Conservation (phyloP, 2,329 filamentous ascomycete species). For the Epichloe scottii region DNA sequence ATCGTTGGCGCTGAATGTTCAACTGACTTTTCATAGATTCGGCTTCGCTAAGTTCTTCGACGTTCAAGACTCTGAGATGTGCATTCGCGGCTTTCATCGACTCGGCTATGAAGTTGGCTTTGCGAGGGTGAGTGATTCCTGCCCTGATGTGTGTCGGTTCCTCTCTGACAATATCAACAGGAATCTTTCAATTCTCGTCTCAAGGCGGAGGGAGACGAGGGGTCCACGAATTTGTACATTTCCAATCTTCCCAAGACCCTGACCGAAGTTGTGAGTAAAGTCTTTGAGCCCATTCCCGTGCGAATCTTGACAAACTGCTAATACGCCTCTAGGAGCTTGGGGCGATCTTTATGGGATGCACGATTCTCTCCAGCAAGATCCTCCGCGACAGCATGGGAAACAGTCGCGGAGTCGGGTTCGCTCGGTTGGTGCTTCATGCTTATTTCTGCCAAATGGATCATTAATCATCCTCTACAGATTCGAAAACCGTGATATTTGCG, state of each 20-base stretch:
- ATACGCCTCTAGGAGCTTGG: conserved; percentile 48
- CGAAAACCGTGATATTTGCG: conserved; percentile 76
- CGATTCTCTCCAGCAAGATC: conserved; percentile 88
- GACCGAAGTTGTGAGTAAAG: conserved; percentile 66
- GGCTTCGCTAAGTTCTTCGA: conserved; percentile 94
- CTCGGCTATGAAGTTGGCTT: conserved; percentile 97
- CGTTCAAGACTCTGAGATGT: conserved; percentile 80
- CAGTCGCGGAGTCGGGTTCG: conserved; percentile 94
- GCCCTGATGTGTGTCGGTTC: background rate
- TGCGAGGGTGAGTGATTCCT: conserved; percentile 54
- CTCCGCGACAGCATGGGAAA: conserved; percentile 84
- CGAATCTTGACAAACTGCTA: background rate
- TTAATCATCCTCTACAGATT: conserved; percentile 45
- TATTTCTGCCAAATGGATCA: background rate
- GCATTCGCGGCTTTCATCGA: conserved; percentile 89
- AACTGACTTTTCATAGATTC: conserved; percentile 48
- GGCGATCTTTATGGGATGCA: conserved; percentile 66
- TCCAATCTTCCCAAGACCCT: conserved; percentile 89
- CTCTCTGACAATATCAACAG: conserved; percentile 30
- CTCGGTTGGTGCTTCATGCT: conserved; percentile 50
- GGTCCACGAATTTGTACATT: conserved; percentile 92
- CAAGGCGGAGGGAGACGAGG: conserved; percentile 84
- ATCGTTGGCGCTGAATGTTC: background rate
- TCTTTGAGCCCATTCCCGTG: too few relatives aligned
- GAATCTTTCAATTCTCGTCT: conserved; percentile 98